Evolutionary conservation across 768 basidiomycete species (phyloP).

Genomic region (Hygrophorus pudorinus): DNA sequence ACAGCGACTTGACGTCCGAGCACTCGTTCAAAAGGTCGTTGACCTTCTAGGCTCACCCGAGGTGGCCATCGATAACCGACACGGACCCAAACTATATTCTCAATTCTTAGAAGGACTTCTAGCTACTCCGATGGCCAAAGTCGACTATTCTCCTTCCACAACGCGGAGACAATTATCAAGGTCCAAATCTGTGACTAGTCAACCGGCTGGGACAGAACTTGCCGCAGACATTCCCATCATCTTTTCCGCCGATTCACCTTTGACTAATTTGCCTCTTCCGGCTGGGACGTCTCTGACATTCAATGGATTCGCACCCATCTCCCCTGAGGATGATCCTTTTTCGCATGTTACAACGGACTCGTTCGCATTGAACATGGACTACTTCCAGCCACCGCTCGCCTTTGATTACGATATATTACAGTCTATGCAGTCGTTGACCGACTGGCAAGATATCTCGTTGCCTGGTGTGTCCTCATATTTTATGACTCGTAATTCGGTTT

Average conservation of each 20-base stretch:
- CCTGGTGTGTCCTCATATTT: too few relatives aligned
- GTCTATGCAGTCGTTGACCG: too few relatives aligned
- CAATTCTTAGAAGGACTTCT: conserved; percentile 69
- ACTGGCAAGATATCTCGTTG: too few relatives aligned
- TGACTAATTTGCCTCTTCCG: conserved; percentile 31
- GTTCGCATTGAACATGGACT: conserved; percentile 16
- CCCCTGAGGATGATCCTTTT: conserved; percentile 32
- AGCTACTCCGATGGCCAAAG: conserved; percentile 40
- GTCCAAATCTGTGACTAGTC: conserved; percentile 9
- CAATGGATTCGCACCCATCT: conserved; percentile 35
- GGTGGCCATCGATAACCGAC: conserved; percentile 70
- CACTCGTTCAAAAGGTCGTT: conserved; percentile 54
- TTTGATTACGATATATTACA: too few relatives aligned
- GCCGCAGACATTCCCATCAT: conserved; percentile 17
- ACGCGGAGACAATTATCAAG: conserved; percentile 4
- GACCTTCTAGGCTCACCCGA: conserved; percentile 59
- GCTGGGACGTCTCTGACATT: conserved; percentile 35
- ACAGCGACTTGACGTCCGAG: conserved; percentile 51
- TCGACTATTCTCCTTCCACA: conserved; percentile 8
- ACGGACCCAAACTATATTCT: conserved; percentile 73
- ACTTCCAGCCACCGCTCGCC: neutral
- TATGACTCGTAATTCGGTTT: too few relatives aligned
- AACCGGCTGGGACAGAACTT: conserved; percentile 12
- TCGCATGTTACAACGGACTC: conserved; percentile 9
- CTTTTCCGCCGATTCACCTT: conserved; percentile 25